phyloP scores from a whole-genome alignment of 306 rosid species.

The Arachis stenosperma region DNA sequence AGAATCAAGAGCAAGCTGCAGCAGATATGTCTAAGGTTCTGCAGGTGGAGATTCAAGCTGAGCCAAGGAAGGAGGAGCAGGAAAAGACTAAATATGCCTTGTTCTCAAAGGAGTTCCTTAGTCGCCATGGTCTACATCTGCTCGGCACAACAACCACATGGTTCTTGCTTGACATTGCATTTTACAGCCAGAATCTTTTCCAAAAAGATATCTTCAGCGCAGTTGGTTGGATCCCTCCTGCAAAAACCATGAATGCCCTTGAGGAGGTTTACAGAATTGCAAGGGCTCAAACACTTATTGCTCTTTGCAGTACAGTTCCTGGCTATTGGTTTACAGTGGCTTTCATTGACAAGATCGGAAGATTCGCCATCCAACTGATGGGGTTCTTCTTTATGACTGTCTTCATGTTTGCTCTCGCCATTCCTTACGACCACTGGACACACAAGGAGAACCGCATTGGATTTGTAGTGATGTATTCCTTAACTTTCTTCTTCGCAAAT shows the following conservation, averaged over 20 bases:
- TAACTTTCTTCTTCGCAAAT: conserved; percentile 79
- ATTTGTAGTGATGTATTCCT: conserved; percentile 65
- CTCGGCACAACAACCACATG: conserved; percentile 78
- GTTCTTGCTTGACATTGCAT: conserved; percentile 85
- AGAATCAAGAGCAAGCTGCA: conserved; percentile 63
- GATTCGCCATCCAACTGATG: conserved; percentile 73
- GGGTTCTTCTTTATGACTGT: conserved; percentile 90
- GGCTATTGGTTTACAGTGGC: conserved; percentile 84
- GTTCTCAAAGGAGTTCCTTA: conserved; percentile 64
- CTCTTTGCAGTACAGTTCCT: conserved; percentile 77
- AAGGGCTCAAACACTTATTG: conserved; percentile 79
- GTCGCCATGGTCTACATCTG: conserved; percentile 68
- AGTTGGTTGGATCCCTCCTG: conserved; percentile 77
- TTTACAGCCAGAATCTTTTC: conserved; percentile 75
- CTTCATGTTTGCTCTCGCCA: conserved; percentile 78
- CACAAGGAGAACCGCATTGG: conserved; percentile 66
- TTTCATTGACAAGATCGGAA: conserved; percentile 69
- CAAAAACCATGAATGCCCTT: conserved; percentile 76
- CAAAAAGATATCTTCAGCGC: conserved; percentile 81
- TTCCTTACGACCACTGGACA: conserved; percentile 88
- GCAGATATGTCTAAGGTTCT: conserved; percentile 76
- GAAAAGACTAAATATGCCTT: conserved; percentile 45
- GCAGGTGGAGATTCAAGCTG: conserved; percentile 66
- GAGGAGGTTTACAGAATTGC: conserved; percentile 72
- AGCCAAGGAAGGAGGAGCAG: conserved; percentile 34